A percentile compares a stretch with the other conserved stretches of the same genome.
Conservation (phyloP, 176 grass and related monocot genomes). For the Raddia distichophylla region DNA sequence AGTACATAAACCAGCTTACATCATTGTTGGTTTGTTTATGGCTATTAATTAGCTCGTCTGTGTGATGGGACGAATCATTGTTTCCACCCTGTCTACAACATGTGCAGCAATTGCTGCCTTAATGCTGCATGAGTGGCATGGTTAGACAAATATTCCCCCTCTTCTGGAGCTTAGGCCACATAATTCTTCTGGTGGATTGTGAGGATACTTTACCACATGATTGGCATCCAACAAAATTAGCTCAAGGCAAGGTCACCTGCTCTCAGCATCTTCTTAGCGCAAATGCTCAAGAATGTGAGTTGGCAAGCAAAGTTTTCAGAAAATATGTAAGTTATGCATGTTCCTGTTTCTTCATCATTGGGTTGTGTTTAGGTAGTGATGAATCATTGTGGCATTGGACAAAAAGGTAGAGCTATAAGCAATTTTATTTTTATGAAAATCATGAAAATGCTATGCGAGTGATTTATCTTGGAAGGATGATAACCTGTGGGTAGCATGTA, state of each 20-base stretch:
- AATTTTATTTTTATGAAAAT: slow-evolving; percentile 43
- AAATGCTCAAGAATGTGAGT: slow-evolving; percentile 39
- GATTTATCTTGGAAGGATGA: slow-evolving; percentile 35
- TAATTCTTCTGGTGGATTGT: slow-evolving; percentile 40
- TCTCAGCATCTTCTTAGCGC: slow-evolving; percentile 53
- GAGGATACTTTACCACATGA: slow-evolving; percentile 55
- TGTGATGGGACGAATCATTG: slow-evolving; percentile 59
- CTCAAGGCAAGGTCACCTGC: slow-evolving; percentile 49
- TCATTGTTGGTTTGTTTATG: slow-evolving; percentile 55
- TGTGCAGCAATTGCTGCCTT: slow-evolving; percentile 61
- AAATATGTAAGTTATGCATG: slow-evolving; percentile 37
- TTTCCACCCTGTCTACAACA: slow-evolving; percentile 68
- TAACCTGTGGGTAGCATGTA: slow-evolving; percentile 44
- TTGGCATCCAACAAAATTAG: slow-evolving; percentile 28
- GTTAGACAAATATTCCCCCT: slow-evolving; percentile 65
- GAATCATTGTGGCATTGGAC: slow-evolving; percentile 26
- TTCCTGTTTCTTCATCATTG: slow-evolving; percentile 45
- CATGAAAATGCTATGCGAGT: slow-evolving; percentile 19
- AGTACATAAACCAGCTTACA: slow-evolving; percentile 56
- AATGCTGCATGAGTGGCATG: slow-evolving; percentile 56
- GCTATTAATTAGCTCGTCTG: slow-evolving; percentile 55
- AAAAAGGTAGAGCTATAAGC: not conserved
- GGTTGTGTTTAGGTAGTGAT: slow-evolving; percentile 37
- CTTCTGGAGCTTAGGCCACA: slow-evolving; percentile 45
- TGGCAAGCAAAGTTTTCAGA: slow-evolving; percentile 39